Evolutionary conservation across 768 basidiomycete genomes (phyloP).

Genomic region (Tubosaeta brunneosetosa): DNA sequence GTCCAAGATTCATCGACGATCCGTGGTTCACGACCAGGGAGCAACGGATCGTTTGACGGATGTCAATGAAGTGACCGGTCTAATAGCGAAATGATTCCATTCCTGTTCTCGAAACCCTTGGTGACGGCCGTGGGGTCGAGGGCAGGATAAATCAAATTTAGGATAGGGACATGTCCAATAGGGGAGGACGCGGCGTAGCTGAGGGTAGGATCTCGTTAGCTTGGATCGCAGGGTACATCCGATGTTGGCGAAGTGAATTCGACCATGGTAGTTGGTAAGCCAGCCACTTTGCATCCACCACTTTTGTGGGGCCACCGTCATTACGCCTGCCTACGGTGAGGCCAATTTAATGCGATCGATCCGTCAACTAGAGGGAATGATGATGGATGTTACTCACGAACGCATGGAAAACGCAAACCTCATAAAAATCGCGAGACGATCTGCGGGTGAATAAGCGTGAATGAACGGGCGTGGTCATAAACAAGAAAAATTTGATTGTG

Average conservation of each 20-base stretch:
- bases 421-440: constrained; percentile 14
- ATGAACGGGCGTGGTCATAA: constrained; percentile 1
- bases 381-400: constrained; percentile 2
- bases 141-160: constrained; percentile 31
- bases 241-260: constrained; percentile 7
- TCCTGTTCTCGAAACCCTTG: constrained; percentile 47
- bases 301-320: constrained; percentile 11
- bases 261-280: constrained; percentile 1
- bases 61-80: constrained; percentile 49
- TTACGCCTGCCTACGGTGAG: constrained; percentile 14
- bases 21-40: constrained; percentile 53
- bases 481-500: background rate
- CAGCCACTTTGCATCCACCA: constrained; percentile 6
- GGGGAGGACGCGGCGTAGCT: constrained; percentile 7
- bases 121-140: constrained; percentile 52
- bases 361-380: background rate
- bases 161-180: constrained; percentile 8
- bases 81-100: constrained; percentile 38
- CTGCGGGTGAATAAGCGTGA: background rate
- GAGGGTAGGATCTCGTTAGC: constrained; percentile 32
- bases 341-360: constrained; percentile 7
- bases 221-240: constrained; percentile 13
- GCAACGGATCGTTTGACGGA: constrained; percentile 61
- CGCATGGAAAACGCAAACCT: constrained; percentile 4
- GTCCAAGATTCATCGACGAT: constrained; percentile 51